Evolutionary conservation across 257 asterid genomes (phyloP), one percentile per base, ranked within the genome.

Genomic region (Orobanche coerulescens): DNA sequence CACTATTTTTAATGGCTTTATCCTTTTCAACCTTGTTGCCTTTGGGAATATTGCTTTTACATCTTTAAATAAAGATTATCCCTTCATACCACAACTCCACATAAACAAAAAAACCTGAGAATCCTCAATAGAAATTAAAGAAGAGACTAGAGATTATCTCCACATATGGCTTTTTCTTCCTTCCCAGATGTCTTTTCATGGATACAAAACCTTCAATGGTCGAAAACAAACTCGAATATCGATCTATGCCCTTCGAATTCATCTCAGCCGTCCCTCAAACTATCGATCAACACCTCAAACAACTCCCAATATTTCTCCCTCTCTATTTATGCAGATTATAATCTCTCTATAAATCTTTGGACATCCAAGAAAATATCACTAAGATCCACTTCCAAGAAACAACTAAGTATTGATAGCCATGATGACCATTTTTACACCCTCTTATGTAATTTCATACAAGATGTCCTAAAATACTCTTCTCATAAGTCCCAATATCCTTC

Each of bases 291-390:
- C n/a, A 71, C 65, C 70, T 63, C n/a, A 18, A 70, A 33, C 0
- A 53, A 59, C 20, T 73, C 86, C 22, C 25, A 47, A 16, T 61
- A 66, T 12, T 22, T 78, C 2, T 63, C 74, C 50, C 75, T 85
- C 69, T 73, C 90, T 6, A 81, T 90, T 23, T 56, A 33, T 16
- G 94, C 84, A 0, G 89, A 81, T 74, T 85, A 84, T 46, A 80
- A 72, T 33, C 69, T 77, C 61, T 83, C 95, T 0, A 23, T 87
- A 67, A 52, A 46, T 13, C 95, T 90, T 13, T 87, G 97, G 97
- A 79, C 83, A 4, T 90, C 97, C 19, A 90, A 81, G 60, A 71
- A 72, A 6, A 44, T 81, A 7, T 12, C 46, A 0, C 37, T 36
- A 1, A 75, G 59, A 4, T 8, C 69, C 67, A 11, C 19, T 1